Evolutionary conservation across 306 rosid species (phyloP).

Genomic region (Medicago lupulina): DNA sequence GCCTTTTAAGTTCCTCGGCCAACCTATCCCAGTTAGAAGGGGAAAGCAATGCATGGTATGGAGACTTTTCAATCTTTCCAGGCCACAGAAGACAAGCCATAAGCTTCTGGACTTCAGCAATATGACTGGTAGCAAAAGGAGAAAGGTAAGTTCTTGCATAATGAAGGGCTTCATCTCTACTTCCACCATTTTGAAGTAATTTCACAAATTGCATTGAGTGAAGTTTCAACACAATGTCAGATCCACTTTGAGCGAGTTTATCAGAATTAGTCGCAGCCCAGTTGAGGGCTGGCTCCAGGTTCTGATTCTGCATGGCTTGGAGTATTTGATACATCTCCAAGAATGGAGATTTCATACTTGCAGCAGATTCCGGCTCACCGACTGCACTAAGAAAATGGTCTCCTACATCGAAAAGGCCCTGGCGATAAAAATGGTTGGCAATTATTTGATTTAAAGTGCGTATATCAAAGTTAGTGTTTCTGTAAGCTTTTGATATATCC

Average conservation of each 20-base stretch:
- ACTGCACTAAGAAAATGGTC: slow-evolving; percentile 71
- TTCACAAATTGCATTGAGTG: slow-evolving; percentile 75
- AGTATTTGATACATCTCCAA: slow-evolving; percentile 81
- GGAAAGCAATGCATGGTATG: slow-evolving; percentile 65
- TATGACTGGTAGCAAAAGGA: slow-evolving; percentile 62
- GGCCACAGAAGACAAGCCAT: slow-evolving; percentile 78
- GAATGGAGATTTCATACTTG: slow-evolving; percentile 66
- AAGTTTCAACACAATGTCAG: slow-evolving; percentile 75
- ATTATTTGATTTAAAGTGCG: slow-evolving; percentile 73
- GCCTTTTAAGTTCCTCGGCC: slow-evolving; percentile 73
- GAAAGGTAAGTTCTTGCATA: slow-evolving; percentile 73
- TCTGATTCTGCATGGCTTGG: slow-evolving; percentile 69
- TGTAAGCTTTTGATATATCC: slow-evolving; percentile 91
- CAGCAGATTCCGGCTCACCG: slow-evolving; percentile 65
- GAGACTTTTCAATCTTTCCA: slow-evolving; percentile 85
- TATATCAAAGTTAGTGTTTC: slow-evolving; percentile 67
- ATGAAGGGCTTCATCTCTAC: slow-evolving; percentile 67
- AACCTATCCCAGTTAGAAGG: slow-evolving; percentile 73
- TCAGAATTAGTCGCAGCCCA: slow-evolving; percentile 74
- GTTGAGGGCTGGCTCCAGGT: slow-evolving; percentile 80
- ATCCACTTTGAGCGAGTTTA: slow-evolving; percentile 70
- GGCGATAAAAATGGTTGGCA: slow-evolving; percentile 81
- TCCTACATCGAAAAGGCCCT: slow-evolving; percentile 83
- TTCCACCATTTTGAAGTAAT: slow-evolving; percentile 70
- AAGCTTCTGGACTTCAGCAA: slow-evolving; percentile 78